Conservation (phyloP, 1,139 yeast species). For the Yamadazyma pseudoaaseri region DNA sequence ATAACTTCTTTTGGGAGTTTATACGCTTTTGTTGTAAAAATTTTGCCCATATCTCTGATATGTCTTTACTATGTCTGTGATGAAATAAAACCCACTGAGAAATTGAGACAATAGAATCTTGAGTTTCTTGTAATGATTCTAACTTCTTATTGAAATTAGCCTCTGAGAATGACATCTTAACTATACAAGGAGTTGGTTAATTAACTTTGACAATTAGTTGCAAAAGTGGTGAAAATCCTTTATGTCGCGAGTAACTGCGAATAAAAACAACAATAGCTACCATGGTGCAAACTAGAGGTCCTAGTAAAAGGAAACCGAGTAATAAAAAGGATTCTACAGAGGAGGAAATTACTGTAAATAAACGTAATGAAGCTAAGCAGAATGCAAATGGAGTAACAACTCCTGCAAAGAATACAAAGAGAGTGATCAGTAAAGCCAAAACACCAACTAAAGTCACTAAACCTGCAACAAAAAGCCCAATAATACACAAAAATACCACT, state of each 20-base stretch:
- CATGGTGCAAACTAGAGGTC: slow-evolving; percentile 18
- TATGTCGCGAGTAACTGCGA: too few relatives aligned
- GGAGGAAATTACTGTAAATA: slow-evolving; percentile 1
- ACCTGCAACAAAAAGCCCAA: slow-evolving; percentile 3
- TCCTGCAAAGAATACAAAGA: slow-evolving; percentile 2
- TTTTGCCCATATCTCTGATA: slow-evolving; percentile 63
- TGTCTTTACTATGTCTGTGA: slow-evolving; percentile 59
- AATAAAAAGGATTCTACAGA: not conserved
- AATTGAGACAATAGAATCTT: slow-evolving; percentile 77
- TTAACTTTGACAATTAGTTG: too few relatives aligned
- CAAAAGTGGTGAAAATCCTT: too few relatives aligned
- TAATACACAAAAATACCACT: slow-evolving; percentile 4
- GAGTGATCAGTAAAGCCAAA: slow-evolving; percentile 4
- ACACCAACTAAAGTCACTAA: slow-evolving; percentile 7
- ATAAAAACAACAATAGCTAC: too few relatives aligned
- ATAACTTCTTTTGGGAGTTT: slow-evolving; percentile 42
- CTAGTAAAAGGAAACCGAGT: slow-evolving; percentile 10
- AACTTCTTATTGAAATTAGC: slow-evolving; percentile 59
- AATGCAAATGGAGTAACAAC: not conserved
- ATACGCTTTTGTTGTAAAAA: slow-evolving; percentile 24
- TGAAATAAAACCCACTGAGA: slow-evolving; percentile 87
- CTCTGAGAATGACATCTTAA: slow-evolving; percentile 64
- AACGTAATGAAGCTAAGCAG: not conserved
- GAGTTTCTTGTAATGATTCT: slow-evolving; percentile 66
- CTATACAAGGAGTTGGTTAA: not conserved